Evolutionary conservation across 495 filamentous ascomycete species (phyloP).

Genomic region (Opeltia flavorubescens): DNA sequence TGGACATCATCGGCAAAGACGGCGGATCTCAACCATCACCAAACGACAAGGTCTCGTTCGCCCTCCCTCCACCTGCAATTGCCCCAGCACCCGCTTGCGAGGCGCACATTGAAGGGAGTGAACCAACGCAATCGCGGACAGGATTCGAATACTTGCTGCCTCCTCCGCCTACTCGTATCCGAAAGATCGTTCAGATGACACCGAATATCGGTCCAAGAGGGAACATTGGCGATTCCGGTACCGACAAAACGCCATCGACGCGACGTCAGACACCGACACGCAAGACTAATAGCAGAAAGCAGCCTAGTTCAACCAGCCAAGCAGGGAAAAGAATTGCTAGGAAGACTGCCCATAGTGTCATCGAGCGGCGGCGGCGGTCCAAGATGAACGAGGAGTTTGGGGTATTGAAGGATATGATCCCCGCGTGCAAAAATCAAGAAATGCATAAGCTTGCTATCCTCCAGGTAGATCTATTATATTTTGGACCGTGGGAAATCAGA

Average conservation of each 20-base stretch:
- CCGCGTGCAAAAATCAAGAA: conserved; percentile 74
- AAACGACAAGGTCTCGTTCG: conserved; percentile 46
- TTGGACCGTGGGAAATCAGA: not conserved
- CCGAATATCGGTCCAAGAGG: conserved; percentile 27
- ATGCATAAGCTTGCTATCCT: conserved; percentile 98
- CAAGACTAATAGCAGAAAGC: conserved; percentile 40
- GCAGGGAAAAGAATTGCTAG: conserved; percentile 84
- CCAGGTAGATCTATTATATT: conserved; percentile 42
- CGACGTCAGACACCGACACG: conserved; percentile 12
- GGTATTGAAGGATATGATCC: conserved; percentile 88
- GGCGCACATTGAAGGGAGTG: conserved; percentile 25
- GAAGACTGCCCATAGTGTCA: conserved; percentile 92
- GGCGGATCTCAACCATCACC: conserved; percentile 32
- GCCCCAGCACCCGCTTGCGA: conserved; percentile 25
- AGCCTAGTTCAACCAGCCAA: conserved; percentile 51
- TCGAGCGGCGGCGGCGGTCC: conserved; percentile 76
- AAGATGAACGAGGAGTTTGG: conserved; percentile 99
- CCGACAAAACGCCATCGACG: conserved; percentile 2
- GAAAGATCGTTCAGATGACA: conserved; percentile 99
- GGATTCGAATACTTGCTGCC: conserved; percentile 60
- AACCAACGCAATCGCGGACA: conserved; percentile 40
- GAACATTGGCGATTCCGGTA: conserved; percentile 8
- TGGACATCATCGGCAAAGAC: conserved; percentile 68
- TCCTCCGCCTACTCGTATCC: conserved; percentile 78
- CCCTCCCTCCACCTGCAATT: conserved; percentile 74